Percentiles rank a stretch among this genome's conserved stretches.
Evolutionary conservation across 176 grass and related monocot genomes (phyloP).

Genomic region (Zoysia japonica): DNA sequence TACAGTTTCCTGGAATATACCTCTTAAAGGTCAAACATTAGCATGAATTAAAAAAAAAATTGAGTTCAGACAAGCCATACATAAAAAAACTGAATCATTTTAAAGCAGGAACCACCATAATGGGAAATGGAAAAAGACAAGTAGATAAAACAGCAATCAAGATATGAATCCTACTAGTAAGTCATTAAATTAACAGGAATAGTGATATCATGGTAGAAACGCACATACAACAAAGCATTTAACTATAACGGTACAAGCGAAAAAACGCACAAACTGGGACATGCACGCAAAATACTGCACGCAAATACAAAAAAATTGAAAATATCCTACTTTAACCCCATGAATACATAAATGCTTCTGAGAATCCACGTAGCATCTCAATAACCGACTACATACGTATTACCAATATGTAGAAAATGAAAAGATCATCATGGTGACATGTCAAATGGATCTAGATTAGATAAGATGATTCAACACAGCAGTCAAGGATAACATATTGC

Average conservation of each 20-base stretch:
- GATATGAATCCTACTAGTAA: not conserved
- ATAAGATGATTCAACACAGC: constrained; percentile 5
- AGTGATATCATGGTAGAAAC: not conserved
- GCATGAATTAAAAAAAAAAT: not conserved
- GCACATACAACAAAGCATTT: not conserved
- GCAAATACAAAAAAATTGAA: no score
- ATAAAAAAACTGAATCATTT: not conserved
- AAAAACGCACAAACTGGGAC: no score
- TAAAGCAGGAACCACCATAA: not conserved
- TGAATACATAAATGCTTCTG: no score
- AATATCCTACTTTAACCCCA: no score
- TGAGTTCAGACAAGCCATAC: not conserved
- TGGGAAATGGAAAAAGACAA: not conserved
- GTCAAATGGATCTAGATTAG: constrained; percentile 7
- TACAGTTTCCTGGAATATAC: not conserved
- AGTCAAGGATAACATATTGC: not conserved
- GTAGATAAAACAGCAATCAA: not conserved
- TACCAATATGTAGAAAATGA: not conserved
- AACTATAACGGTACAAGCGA: no score
- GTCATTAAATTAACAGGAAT: not conserved
- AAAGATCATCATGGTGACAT: not conserved
- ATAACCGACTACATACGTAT: not conserved
- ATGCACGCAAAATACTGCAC: no score
- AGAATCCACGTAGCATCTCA: no score
- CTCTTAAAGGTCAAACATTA: not conserved